These are phyloP conservation scores for Botrytis fragariae DNA, from an alignment of 2,329 filamentous ascomycete genomes.

Conservation along the genomic window DNA sequence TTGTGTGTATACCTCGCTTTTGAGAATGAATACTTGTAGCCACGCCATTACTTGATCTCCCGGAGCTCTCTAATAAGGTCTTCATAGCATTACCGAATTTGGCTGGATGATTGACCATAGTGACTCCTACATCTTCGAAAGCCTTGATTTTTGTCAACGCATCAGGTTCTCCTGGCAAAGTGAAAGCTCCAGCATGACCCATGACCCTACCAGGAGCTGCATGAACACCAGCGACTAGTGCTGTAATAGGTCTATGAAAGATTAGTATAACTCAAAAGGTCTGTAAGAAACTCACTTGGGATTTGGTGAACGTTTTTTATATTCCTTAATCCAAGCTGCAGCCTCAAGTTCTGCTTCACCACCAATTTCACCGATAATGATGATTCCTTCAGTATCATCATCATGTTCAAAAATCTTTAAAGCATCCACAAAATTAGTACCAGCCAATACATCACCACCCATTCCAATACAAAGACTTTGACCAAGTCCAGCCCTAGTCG, in stretches of 20 bases:
- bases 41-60: conserved; percentile 40
- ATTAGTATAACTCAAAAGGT: conserved; percentile 1
- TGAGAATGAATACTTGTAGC: conserved; percentile 43
- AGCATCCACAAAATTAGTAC: conserved; percentile 71
- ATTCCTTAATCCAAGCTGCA: conserved; percentile 70
- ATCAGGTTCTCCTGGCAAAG: conserved; percentile 62
- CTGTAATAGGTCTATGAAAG: conserved; percentile 62
- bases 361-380: conserved; percentile 66
- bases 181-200: conserved; percentile 78
- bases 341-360: conserved; percentile 65
- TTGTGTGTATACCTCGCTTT: conserved; percentile 53
- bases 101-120: conserved; percentile 72
- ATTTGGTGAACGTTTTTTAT: conserved; percentile 53
- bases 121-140: conserved; percentile 63
- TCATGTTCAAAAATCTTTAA: conserved; percentile 64
- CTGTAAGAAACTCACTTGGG: conserved; percentile 57
- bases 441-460: conserved; percentile 69
- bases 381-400: conserved; percentile 63
- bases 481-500: conserved; percentile 66
- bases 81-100: conserved; percentile 71
- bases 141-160: conserved; percentile 64
- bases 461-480: conserved; percentile 72
- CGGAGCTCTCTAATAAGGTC: conserved; percentile 49
- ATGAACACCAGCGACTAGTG: conserved; percentile 64
- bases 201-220: conserved; percentile 66